These are phyloP conservation scores for Trichoderma breve DNA, from an alignment of 2,329 filamentous ascomycete genomes.

Conservation along the genomic window DNA sequence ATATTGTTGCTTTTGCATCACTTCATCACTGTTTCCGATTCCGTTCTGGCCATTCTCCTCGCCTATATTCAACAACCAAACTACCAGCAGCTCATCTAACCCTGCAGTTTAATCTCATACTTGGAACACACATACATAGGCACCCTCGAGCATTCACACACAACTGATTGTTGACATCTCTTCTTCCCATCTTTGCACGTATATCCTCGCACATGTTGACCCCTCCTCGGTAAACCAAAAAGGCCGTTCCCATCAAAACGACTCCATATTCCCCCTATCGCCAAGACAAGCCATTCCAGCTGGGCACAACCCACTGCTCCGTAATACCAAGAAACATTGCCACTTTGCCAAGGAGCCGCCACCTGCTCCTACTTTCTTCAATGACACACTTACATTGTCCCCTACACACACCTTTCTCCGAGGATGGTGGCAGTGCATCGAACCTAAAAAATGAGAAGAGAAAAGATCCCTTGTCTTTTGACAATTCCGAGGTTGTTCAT, in stretches of 20 bases:
- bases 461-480: background rate
- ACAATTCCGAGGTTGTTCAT: background rate
- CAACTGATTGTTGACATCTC: background rate
- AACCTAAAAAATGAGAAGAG: background rate
- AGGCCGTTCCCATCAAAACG: background rate
- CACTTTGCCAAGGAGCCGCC: constrained; percentile 11
- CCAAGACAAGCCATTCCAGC: background rate
- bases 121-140: too few relatives aligned
- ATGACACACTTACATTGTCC: background rate
- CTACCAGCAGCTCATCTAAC: too few relatives aligned
- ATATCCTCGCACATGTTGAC: background rate
- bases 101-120: too few relatives aligned
- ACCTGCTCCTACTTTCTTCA: background rate
- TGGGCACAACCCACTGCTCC: background rate
- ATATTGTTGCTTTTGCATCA: background rate
- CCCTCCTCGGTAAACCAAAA: background rate
- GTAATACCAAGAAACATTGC: background rate
- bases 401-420: background rate
- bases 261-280: background rate
- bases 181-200: background rate
- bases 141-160: too few relatives aligned
- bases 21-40: too few relatives aligned
- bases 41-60: too few relatives aligned
- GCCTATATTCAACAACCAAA: too few relatives aligned
- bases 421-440: constrained; percentile 1